Percentiles rank a stretch among this genome's conserved stretches.
These are phyloP conservation scores for Hyaloscypha finlandica DNA, from an alignment of 495 filamentous ascomycete genomes.

Conservation along the genomic window DNA sequence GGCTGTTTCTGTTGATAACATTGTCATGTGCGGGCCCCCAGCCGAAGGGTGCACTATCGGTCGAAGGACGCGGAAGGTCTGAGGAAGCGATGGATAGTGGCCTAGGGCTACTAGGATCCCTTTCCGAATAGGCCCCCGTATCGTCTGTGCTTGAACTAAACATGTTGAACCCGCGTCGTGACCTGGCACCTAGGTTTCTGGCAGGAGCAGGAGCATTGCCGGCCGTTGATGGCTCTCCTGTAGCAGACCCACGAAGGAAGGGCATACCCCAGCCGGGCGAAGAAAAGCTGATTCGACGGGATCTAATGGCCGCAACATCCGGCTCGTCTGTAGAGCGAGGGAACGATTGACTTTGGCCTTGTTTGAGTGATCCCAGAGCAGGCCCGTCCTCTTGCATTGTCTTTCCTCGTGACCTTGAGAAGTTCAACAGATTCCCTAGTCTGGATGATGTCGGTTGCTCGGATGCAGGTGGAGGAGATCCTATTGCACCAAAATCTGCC, in stretches of 20 bases:
- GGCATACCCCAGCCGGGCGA: conserved; percentile 47
- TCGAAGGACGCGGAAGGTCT: conserved; percentile 79
- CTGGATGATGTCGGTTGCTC: conserved; percentile 14
- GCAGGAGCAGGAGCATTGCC: conserved; percentile 47
- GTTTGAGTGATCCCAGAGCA: conserved; percentile 70
- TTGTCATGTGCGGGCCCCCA: conserved; percentile 57
- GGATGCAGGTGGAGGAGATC: conserved; percentile 22
- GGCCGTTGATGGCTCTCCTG: conserved; percentile 27
- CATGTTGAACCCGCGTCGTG: conserved; percentile 52
- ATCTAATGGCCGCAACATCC: conserved; percentile 41
- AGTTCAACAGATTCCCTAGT: conserved; percentile 64
- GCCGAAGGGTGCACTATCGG: conserved; percentile 70
- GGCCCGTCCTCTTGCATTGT: conserved; percentile 64
- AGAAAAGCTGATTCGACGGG: conserved; percentile 52
- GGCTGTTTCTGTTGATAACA: conserved; percentile 50
- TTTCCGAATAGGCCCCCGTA: conserved; percentile 54
- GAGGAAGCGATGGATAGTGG: conserved; percentile 79
- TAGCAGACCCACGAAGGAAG: conserved; percentile 45
- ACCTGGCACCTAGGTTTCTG: conserved; percentile 39
- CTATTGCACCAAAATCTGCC: conserved; percentile 36
- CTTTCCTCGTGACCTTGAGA: conserved; percentile 69
- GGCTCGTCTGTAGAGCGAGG: conserved; percentile 56
- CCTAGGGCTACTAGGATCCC: conserved; percentile 69
- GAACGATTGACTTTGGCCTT: conserved; percentile 80
- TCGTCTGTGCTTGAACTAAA: conserved; percentile 64